phyloP scores from a whole-genome alignment of 2,329 filamentous ascomycete genomes.

The Paecilomyces niveus region DNA sequence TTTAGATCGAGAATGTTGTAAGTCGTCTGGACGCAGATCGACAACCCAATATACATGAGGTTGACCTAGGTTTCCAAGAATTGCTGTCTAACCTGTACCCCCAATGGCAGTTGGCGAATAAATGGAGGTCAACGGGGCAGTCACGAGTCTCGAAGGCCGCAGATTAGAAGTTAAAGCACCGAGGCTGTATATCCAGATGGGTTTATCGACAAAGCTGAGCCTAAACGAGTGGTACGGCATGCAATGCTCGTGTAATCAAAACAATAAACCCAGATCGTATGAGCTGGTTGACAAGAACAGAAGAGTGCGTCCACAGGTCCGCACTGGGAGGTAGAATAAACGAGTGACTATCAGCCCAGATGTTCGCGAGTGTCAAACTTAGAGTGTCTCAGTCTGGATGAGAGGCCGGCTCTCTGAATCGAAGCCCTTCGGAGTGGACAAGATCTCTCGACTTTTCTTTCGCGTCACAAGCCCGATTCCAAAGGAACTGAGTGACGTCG shows the following conservation, averaged over 20 bases:
- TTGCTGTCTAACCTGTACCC: background rate
- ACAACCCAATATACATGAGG: background rate
- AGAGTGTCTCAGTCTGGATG: constrained; percentile 11
- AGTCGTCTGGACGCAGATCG: background rate
- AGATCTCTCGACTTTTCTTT: constrained; percentile 1
- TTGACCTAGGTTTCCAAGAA: background rate
- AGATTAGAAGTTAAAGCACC: background rate
- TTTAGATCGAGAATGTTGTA: background rate
- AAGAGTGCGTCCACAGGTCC: background rate
- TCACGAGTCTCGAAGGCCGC: background rate
- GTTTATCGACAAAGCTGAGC: background rate
- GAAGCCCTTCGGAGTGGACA: background rate
- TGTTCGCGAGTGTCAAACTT: constrained; percentile 20
- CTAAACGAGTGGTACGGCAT: background rate
- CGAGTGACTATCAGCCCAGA: constrained; percentile 11
- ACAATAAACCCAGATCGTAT: background rate
- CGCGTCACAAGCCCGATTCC: background rate
- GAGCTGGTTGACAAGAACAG: background rate
- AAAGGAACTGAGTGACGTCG: background rate
- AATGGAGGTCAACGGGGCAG: background rate
- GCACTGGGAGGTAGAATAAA: constrained; percentile 9
- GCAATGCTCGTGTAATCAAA: background rate
- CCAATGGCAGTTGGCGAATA: background rate
- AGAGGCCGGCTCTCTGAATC: background rate
- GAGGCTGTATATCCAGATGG: background rate